Evolutionary conservation across 2,329 filamentous ascomycete species (phyloP), one percentile per base, ranked within the genome.

Genomic region (Ciborinia camelliae): DNA sequence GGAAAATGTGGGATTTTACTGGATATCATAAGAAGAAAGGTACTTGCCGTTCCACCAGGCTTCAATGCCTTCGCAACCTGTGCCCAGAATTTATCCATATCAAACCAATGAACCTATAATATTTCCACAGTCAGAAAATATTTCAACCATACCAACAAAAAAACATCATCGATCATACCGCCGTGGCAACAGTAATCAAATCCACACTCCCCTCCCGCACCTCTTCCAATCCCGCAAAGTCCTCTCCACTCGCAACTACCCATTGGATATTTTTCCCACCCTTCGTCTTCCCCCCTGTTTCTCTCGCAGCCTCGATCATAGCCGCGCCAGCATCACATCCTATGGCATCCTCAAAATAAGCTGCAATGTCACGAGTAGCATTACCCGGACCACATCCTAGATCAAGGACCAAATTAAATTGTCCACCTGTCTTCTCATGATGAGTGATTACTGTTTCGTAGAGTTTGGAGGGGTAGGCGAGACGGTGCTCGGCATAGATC

Each of bases 31-130:
- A 5, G 7, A 7, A 58, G 28, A 37, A n/a, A 28, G 41, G 15
- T 12, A 37, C 57, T 48, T 10, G 82, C 76, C 4, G 77, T 82
- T 14, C 81, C 82, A n/a, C 78, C 79, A 0, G 80, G 80, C 66
- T 77, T 80, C 23, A 84, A 71, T 3, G 80, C 72, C 50, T 75
- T 73, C 1, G 78, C 80, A 2, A 79, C 81, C 5, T 76, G 71
- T 2, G 68, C 57, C 75, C 79, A 84, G 71, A 83, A 84, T 0
- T 69, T 71, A 0, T 74, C 67, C 76, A 82, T 77, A 63, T 82
- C 76, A 72, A 84, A 82, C 81, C 81, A 84, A 68, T 84, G 81
- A 0, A 78, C 79, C 67, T 76, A 51, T 41, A 10, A n/a, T 5
- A 9, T 14, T 2, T 18, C 18, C 7, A 5, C 2, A n/a, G 50